Evolutionary conservation across 257 asterid genomes (phyloP), one percentile per base, ranked within the genome.

Genomic region (Primulina tabacum): DNA sequence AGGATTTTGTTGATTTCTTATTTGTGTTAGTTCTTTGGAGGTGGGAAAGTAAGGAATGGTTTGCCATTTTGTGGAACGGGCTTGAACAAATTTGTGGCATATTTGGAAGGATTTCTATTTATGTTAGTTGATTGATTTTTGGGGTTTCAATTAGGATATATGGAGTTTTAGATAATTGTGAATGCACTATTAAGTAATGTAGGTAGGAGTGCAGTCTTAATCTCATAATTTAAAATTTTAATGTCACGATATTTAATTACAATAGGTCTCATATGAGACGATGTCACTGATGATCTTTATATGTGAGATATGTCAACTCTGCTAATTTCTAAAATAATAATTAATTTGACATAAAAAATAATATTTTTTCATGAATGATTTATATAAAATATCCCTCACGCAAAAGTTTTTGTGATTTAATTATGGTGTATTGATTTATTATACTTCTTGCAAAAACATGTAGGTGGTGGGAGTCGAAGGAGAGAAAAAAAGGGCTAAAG

Each of bases 31-130:
- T 21, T n/a, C 60, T 28, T 57, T 78, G 88, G 75, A 88, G 84
- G 18, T 84, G 71, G 69, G 96, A 83, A 68, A 88, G 70, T 20
- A 89, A 64, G 79, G 84, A 60, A 0, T 87, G 80, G 71, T 69
- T 87, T 72, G 89, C 92, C 84, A 86, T 88, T 29, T 73, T 80
- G 76, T 79, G 79, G 81, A 79, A 82, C 20, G 83, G 81, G 55
- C 69, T 79, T 5, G 91, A 77, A 73, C 84, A 79, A 16, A 81
- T 64, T 38, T 84, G 69, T 20, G 89, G 85, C 86, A 83, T 83
- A 68, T 61, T 12, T n/a, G 57, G 57, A n/a, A 32, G 68, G 56
- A 18, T 52, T 43, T 24, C 14, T 28, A 4, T 7, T 58, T 7
- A 24, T 8, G 16, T 55, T 50, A 6, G 7, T 50, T 50, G 8